A percentile compares a stretch with the other conserved stretches of the same genome.
Conservation (phyloP, 305 asterid species). For the Petunia hybrid region DNA sequence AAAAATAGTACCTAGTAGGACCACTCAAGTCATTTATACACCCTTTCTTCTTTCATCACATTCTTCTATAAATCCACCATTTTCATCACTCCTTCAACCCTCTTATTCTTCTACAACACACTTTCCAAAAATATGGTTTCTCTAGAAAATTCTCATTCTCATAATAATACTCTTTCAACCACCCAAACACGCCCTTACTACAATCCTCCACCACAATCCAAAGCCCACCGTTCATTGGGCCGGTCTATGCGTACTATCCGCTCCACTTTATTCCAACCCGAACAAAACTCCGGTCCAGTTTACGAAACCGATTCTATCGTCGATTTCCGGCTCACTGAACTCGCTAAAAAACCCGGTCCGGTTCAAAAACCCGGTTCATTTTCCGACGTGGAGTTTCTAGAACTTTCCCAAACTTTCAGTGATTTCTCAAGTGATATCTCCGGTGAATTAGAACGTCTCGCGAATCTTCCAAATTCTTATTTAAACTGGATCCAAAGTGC, state of each 20-base stretch:
- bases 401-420: conserved; percentile 62
- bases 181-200: conserved; percentile 57
- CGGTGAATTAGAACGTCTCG: conserved; percentile 88
- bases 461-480: conserved; percentile 50
- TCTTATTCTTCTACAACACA: no score
- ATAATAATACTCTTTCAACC: conserved; percentile 54
- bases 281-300: conserved; percentile 44
- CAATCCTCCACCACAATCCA: conserved; percentile 61
- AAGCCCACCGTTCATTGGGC: conserved; percentile 62
- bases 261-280: conserved; percentile 49
- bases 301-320: conserved; percentile 66
- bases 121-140: conserved; percentile 52
- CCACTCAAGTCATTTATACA: neutral
- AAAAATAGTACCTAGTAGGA: no score
- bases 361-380: conserved; percentile 44
- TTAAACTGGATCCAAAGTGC: conserved; percentile 37
- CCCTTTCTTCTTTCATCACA: conserved; percentile 3
- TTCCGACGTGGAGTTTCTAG: conserved; percentile 54
- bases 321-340: conserved; percentile 64
- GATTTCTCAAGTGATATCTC: conserved; percentile 86
- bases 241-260: conserved; percentile 77
- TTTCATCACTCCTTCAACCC: neutral
- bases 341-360: conserved; percentile 53
- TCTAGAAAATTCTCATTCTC: conserved; percentile 58
- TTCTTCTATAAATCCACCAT: conserved; percentile 32